These are phyloP conservation scores for Chlorella sp. DNA, from an alignment of 139 green algal genomes.

Conservation along the genomic window DNA sequence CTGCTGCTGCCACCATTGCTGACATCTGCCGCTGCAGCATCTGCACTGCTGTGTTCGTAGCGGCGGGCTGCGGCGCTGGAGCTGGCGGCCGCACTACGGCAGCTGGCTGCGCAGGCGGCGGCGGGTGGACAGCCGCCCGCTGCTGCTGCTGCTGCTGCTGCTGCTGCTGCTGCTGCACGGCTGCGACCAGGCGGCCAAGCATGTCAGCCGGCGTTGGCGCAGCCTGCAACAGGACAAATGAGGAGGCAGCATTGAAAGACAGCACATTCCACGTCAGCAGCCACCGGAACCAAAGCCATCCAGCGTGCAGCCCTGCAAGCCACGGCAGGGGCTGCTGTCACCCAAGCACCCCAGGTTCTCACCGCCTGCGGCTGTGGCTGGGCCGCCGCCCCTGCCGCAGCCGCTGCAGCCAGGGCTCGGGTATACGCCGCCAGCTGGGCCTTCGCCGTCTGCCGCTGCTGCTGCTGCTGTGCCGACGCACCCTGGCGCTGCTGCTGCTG, in stretches of 20 bases:
- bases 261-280: too few species aligned
- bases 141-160: constrained; percentile 8
- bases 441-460: background rate
- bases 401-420: background rate
- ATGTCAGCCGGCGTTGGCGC: background rate
- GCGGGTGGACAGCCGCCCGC: background rate
- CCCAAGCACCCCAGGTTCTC: too few species aligned
- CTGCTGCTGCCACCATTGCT: background rate
- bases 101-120: background rate
- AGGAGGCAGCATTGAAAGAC: too few species aligned
- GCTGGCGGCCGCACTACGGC: background rate
- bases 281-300: background rate
- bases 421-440: background rate
- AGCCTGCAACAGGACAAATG: constrained; percentile 1
- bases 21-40: too few species aligned
- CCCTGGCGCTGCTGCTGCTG: background rate
- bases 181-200: background rate
- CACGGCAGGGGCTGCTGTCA: too few species aligned
- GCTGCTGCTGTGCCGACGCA: constrained; percentile 2
- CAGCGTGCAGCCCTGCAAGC: background rate
- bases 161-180: background rate
- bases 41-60: too few species aligned
- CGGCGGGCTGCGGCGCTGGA: too few species aligned
- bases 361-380: background rate
- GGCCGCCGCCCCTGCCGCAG: background rate